These are phyloP conservation scores for Nadsonia commutata DNA, from an alignment of 1,139 yeast species.

Conservation along the genomic window DNA sequence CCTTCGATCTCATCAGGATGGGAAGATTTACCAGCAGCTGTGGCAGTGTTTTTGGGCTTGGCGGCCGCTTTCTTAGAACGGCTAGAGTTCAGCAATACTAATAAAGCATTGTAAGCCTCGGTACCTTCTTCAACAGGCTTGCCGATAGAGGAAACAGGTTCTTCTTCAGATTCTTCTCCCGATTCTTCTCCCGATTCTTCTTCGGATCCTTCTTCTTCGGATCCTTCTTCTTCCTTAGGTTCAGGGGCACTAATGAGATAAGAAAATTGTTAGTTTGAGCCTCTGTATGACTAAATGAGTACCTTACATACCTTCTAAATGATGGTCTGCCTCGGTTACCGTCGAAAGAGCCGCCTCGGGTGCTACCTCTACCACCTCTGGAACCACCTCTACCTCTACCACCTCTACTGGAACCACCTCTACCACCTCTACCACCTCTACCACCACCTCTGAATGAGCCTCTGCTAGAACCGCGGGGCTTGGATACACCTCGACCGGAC, in stretches of 20 bases:
- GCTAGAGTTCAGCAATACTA: slow-evolving; percentile 52
- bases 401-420: not conserved
- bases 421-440: too few relatives aligned
- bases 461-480: too few relatives aligned
- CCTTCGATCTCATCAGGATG: slow-evolving; percentile 11
- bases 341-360: too few relatives aligned
- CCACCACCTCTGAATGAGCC: too few relatives aligned
- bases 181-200: slow-evolving; percentile 14
- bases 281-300: too few relatives aligned
- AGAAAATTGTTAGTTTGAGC: too few relatives aligned
- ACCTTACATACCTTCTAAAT: too few relatives aligned
- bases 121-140: slow-evolving; percentile 1
- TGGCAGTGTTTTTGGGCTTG: slow-evolving; percentile 12
- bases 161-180: slow-evolving; percentile 17
- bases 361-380: too few relatives aligned
- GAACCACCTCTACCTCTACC: slow-evolving; percentile 1
- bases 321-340: too few relatives aligned
- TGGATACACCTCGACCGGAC: too few relatives aligned
- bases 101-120: slow-evolving; percentile 59
- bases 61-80: slow-evolving; percentile 18
- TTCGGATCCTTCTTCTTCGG: slow-evolving; percentile 13
- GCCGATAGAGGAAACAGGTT: slow-evolving; percentile 6
- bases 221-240: too few relatives aligned
- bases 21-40: slow-evolving; percentile 3
- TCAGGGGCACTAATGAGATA: too few relatives aligned